Evolutionary conservation across 805 yeast genomes (phyloP), one percentile per base, ranked within the genome.

Genomic region (Candida arabinofermentans): DNA sequence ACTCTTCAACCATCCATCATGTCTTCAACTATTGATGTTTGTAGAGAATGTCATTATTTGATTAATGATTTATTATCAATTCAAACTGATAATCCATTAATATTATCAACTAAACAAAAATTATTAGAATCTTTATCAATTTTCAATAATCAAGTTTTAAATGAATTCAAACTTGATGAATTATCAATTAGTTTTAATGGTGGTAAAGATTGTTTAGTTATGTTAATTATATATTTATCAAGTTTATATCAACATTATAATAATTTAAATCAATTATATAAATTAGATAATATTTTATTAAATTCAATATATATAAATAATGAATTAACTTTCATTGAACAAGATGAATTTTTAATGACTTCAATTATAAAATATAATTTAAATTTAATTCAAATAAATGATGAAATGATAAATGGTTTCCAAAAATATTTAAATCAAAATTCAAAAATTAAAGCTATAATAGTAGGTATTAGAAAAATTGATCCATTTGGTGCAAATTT

Each of bases 201-300:
- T 9, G 99, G 99, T 2, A 93, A 93, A 58, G 99, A 93, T 65
- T 93, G 98, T 55, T 75, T 90, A 36, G 97, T 90, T 24, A 79
- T 91, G 83, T 71, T 93, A 41, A 68, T 88, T 13, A 57, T 93
- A 5, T 78, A 86, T 40, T 64, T 90, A 39, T 82, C 93, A 2
- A 77, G 76, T 33, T 50, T 63, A 12, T 59, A 60, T 36, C 48
- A 47, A 27, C 51, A 41, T 31, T 51, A 33, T 39, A 16, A 39
- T 8, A 56, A 46, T 31, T 37, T 38, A 34, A 37, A 51, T 29
- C 24, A 48, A 30, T 27, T 47, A 18, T 38, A 47, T 3, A 44
- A 50, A 19, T 32, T 46, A 16, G 54, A 34, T 18, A 30, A 46
- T 51, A 68, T 63, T 18, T 40, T 36, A 10, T 39, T 58, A 27